Percentiles rank a stretch among this genome's conserved stretches.
phyloP scores from a whole-genome alignment of 225 moss, liverwort and hornwort genomes.

The Climacium dendroides region DNA sequence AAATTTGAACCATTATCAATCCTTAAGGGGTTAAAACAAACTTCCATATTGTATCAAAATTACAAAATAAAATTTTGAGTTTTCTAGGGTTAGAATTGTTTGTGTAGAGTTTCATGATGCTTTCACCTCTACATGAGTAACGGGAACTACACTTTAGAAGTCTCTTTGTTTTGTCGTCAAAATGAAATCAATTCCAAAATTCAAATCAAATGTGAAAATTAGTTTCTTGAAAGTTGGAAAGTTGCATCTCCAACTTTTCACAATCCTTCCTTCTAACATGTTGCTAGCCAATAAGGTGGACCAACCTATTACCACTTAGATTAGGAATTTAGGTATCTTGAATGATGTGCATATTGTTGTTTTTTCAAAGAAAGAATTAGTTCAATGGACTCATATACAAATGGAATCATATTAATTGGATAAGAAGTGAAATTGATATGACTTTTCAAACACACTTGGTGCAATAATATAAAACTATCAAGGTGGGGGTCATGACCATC shows the following conservation, averaged over 20 bases:
- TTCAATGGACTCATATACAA: background rate
- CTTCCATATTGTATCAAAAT: rapidly evolving
- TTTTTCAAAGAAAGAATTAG: background rate
- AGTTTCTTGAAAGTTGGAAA: background rate
- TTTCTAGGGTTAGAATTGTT: rapidly evolving
- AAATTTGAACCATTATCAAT: rapidly evolving
- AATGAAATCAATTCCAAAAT: background rate
- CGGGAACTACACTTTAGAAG: background rate
- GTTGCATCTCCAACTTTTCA: rapidly evolving
- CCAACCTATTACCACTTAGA: background rate
- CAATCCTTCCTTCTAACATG: background rate
- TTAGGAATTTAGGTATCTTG: background rate
- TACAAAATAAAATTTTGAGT: background rate
- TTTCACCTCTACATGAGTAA: background rate
- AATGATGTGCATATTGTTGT: background rate
- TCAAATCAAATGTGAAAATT: background rate
- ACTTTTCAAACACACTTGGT: too few species aligned
- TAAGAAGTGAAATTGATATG: too few species aligned
- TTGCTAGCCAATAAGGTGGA: rapidly evolving
- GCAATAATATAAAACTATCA: too few species aligned
- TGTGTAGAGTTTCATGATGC: background rate
- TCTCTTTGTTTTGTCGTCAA: background rate
- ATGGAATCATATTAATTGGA: rapidly evolving
- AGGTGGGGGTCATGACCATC: too few species aligned
- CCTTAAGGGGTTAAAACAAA: rapidly evolving